These are phyloP conservation scores for Scleroderma citrinum DNA, from an alignment of 768 basidiomycete genomes.

Conservation along the genomic window DNA sequence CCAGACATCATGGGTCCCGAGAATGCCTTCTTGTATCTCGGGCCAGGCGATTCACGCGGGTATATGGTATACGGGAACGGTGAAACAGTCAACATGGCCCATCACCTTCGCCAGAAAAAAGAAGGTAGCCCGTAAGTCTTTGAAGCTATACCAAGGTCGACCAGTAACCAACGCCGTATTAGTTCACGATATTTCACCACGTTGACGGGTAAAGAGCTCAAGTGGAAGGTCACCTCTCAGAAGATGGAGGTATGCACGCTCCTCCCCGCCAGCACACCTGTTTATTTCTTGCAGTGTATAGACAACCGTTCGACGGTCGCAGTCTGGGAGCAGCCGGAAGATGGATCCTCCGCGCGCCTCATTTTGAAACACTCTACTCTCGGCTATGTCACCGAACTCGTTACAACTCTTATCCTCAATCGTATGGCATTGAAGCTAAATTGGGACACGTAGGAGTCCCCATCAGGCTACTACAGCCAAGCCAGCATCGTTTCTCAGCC, in stretches of 20 bases:
- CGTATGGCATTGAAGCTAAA: constrained; percentile 58
- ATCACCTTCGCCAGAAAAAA: constrained; percentile 50
- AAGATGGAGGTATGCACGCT: constrained; percentile 58
- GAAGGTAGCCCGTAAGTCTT: constrained; percentile 58
- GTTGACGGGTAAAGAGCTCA: constrained; percentile 63
- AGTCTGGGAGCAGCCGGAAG: constrained; percentile 61
- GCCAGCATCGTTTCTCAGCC: constrained; percentile 5
- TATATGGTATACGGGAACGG: constrained; percentile 67
- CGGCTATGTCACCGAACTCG: constrained; percentile 64
- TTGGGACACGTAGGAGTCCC: constrained; percentile 35
- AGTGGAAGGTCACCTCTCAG: constrained; percentile 62
- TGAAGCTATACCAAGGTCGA: not conserved
- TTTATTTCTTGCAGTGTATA: constrained; percentile 42
- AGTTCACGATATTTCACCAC: constrained; percentile 75
- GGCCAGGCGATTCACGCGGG: constrained; percentile 55
- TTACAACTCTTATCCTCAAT: constrained; percentile 70
- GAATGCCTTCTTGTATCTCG: constrained; percentile 71
- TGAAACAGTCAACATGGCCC: constrained; percentile 49
- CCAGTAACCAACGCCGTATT: not conserved
- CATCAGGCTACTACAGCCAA: constrained; percentile 1
- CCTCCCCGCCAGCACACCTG: not conserved
- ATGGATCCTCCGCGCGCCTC: constrained; percentile 54
- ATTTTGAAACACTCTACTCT: constrained; percentile 55
- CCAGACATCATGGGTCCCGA: constrained; percentile 75
- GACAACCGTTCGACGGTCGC: constrained; percentile 60